phyloP scores from a whole-genome alignment of 768 basidiomycete species.

The Mycena galericulata region DNA sequence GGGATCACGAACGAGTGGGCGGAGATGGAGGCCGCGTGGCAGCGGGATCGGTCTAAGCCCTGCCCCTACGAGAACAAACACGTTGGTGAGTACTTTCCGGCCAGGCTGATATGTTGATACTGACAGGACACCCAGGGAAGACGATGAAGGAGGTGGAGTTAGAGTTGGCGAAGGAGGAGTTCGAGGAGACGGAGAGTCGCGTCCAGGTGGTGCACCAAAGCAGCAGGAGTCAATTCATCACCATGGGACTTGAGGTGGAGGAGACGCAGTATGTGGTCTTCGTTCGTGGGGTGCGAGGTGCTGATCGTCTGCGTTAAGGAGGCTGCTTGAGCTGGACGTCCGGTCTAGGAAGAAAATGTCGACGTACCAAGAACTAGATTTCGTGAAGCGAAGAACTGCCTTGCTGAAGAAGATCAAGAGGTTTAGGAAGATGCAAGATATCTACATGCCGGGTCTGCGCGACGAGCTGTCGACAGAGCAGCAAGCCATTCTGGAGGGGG shows the following conservation, averaged over 20 bases:
- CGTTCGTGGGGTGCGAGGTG: too few relatives aligned
- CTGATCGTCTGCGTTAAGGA: conserved; percentile 4
- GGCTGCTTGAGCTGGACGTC: background rate
- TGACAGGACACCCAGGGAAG: too few relatives aligned
- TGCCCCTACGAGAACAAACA: background rate
- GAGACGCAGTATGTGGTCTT: too few relatives aligned
- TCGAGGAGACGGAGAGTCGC: conserved; percentile 1
- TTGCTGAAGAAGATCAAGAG: conserved; percentile 14
- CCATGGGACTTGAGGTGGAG: background rate
- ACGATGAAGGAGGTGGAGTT: background rate
- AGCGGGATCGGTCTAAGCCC: background rate
- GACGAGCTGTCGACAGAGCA: background rate
- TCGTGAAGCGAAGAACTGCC: background rate
- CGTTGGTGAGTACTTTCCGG: background rate
- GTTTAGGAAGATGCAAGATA: background rate
- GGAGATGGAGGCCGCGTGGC: background rate
- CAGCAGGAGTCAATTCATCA: background rate
- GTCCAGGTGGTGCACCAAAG: conserved; percentile 8
- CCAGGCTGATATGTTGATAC: background rate
- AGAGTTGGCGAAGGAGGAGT: conserved; percentile 1
- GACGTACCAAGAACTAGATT: conserved; percentile 33
- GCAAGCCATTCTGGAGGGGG: background rate
- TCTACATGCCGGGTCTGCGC: conserved; percentile 2
- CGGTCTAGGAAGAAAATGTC: conserved; percentile 11
- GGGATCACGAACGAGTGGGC: background rate